Base-by-base conservation (phyloP, 805 yeast species). In the Priceomyces melissophilus region DNA sequence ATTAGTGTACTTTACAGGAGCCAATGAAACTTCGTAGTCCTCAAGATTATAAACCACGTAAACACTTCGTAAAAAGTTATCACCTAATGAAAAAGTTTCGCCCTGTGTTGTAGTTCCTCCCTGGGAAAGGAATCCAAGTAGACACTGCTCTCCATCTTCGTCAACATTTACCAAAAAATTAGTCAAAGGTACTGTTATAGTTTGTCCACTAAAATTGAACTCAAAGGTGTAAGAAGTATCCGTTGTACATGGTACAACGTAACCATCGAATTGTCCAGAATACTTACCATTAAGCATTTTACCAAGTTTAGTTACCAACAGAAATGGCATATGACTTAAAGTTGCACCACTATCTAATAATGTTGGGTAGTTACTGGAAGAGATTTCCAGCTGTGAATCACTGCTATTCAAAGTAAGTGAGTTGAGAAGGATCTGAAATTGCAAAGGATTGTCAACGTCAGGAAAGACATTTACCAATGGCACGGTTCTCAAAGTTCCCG, bases 51-150 rank as follows among this genome's bases (percentile, higher is more conserved):
- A n/a, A n/a, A n/a, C 86, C 23, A 79, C 69, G 56, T 82, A 84
- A 2, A 81, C 80, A 42, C 76, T 70, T 39, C 86, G 68, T 46
- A 84, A 60, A 54, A 84, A 75, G 33, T 75, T 71, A 53, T 82
- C 88, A 5, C 91, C 91, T 29, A 84, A 65, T 40, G 81, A 68
- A 13, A n/a, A n/a, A n/a, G n/a, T n/a, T n/a, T n/a, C n/a, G n/a
- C n/a, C n/a, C n/a, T n/a, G n/a, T n/a, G n/a, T n/a, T n/a, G n/a
- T n/a, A n/a, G n/a, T n/a, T n/a, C n/a, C n/a, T n/a, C n/a, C n/a
- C n/a, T n/a, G n/a, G n/a, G n/a, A n/a, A n/a, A n/a, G n/a, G n/a
- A n/a, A n/a, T n/a, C n/a, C n/a, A n/a, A n/a, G n/a, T n/a, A n/a
- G n/a, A n/a, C n/a, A n/a, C n/a, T n/a, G n/a, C n/a, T n/a, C n/a